Conservation (phyloP, 116 monocot species). For the Phalaenopsis hybrid region DNA sequence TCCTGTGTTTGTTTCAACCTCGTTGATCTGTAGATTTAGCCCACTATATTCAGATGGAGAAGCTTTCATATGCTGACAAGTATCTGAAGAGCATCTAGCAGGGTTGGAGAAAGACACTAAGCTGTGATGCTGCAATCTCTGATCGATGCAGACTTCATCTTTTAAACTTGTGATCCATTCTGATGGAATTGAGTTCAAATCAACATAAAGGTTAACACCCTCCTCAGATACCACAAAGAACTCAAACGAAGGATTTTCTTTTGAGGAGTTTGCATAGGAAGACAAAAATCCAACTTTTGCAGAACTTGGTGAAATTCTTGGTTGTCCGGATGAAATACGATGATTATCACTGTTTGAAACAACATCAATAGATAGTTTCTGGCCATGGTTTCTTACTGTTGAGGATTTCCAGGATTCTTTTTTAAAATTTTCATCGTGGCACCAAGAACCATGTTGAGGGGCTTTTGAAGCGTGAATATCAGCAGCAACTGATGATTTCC, state of each 20-base stretch:
- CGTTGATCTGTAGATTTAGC: conserved; percentile 16
- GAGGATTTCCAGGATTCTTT: background rate
- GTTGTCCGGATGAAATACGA: conserved; percentile 9
- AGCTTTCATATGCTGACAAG: conserved; percentile 15
- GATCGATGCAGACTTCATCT: conserved; percentile 35
- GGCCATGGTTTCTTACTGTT: background rate
- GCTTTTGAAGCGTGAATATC: background rate
- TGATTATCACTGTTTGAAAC: background rate
- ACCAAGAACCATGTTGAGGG: background rate
- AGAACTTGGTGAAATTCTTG: conserved; percentile 11
- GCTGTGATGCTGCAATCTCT: conserved; percentile 19
- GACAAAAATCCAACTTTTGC: conserved; percentile 24
- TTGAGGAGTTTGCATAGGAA: conserved; percentile 19
- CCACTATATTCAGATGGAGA: conserved; percentile 12
- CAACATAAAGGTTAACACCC: conserved; percentile 62
- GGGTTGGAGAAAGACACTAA: conserved; percentile 17
- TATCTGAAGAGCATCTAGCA: conserved; percentile 18
- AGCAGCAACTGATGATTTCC: conserved; percentile 8
- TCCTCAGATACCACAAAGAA: conserved; percentile 74
- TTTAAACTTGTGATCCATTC: conserved; percentile 68
- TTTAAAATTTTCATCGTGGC: background rate
- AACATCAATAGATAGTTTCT: background rate
- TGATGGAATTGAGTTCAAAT: conserved; percentile 51
- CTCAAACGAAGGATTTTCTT: conserved; percentile 43
- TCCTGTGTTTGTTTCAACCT: conserved; percentile 12